These are phyloP conservation scores for Scheffersomyces parashehatae DNA, from an alignment of 1,139 yeast genomes.

Conservation along the genomic window DNA sequence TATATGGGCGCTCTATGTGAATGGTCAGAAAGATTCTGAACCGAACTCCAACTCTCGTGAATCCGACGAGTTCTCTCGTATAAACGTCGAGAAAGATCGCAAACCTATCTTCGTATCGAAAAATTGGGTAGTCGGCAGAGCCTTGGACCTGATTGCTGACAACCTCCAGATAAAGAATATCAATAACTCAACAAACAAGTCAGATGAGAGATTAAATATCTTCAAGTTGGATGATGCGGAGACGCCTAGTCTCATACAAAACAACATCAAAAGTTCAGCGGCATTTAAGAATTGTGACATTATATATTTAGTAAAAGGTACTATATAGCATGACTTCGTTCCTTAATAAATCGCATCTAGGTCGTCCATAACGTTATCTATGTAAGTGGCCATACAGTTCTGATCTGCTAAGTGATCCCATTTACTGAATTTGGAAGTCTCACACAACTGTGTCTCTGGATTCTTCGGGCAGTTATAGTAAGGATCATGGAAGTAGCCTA, in stretches of 20 bases:
- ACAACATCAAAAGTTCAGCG: constrained; percentile 43
- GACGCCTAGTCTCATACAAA: constrained; percentile 28
- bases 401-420: constrained; percentile 53
- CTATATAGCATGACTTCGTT: constrained; percentile 1
- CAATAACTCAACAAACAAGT: constrained; percentile 52
- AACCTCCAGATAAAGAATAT: constrained; percentile 53
- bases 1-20: constrained; percentile 55
- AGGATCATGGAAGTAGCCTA: constrained; percentile 77
- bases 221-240: constrained; percentile 32
- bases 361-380: constrained; percentile 55
- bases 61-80: constrained; percentile 20
- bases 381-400: constrained; percentile 77
- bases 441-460: constrained; percentile 33
- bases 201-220: constrained; percentile 45
- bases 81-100: constrained; percentile 29
- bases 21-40: constrained; percentile 27
- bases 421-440: constrained; percentile 44
- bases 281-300: constrained; percentile 51
- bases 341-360: constrained; percentile 8
- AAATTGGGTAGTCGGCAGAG: constrained; percentile 77
- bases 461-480: constrained; percentile 69
- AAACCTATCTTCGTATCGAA: constrained; percentile 55
- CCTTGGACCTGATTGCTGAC: constrained; percentile 67
- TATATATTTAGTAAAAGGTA: constrained; percentile 60
- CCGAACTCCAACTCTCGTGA: constrained; percentile 15